Evolutionary conservation across 2,329 filamentous ascomycete genomes (phyloP), one percentile per base, ranked within the genome.

Genomic region (Alternaria sp.): DNA sequence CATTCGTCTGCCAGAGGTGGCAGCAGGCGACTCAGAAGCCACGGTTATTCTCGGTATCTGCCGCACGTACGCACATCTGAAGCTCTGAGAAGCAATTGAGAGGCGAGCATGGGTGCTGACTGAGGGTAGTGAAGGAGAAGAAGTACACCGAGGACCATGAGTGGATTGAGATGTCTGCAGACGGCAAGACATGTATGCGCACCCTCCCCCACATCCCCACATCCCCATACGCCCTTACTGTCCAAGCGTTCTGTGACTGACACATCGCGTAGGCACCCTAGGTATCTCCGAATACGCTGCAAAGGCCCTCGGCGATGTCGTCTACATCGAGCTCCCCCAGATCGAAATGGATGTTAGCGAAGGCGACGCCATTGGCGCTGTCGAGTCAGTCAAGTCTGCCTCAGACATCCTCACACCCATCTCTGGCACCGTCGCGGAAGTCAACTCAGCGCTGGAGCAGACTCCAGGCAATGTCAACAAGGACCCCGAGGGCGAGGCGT

Each of bases 321-420:
- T 99, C 78, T 99, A 92, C 84, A 94, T 98, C 76, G 96, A 99
- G 86, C 91, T 99, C 28, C 96, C 96, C 60, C 85, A 90, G 71
- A 78, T 86, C 60, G 90, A 89, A 69, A 84, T 89, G 72, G 87
- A 90, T 74, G 87, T 97, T 65, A 82, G 83, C 62, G 87, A 89
- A 61, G 94, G 94, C 75, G 95, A 98, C 78, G 87, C 91, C 69
- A 92, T 98, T 72, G 96, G 96, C 71, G 94, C 95, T 64, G 95
- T 99, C 73, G 96, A 99, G 85, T 97, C 94, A 3, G 96, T 99
- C 82, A 99, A 99, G 87, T 96, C 92, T 67, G 96, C 96, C n/a
- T 95, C 93, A 68, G 96, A 99, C 80, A 97, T 99, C 85, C 91
- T 97, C 84, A 90, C 93, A 14, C 96, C 96, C 18, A 87, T 97